These are phyloP conservation scores for Allomyces macrogynus DNA, from an alignment of 192 early-diverging fungal species.

Conservation along the genomic window DNA sequence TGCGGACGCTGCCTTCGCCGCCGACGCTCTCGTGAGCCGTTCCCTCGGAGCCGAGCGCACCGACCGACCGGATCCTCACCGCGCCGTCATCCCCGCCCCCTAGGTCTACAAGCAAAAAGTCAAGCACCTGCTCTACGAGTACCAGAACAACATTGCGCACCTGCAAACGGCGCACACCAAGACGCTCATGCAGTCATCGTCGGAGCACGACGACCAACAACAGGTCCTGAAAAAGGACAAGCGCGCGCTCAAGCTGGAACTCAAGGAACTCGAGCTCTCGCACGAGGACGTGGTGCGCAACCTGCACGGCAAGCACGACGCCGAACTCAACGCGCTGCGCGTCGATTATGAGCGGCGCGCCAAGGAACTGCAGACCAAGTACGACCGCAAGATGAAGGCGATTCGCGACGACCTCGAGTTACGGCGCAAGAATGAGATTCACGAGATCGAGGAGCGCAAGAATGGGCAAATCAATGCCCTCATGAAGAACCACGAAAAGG, in stretches of 20 bases:
- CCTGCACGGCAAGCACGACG: constrained; percentile 33
- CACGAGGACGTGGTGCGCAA: constrained; percentile 42
- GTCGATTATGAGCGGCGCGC: constrained; percentile 33
- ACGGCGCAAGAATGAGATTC: constrained; percentile 42
- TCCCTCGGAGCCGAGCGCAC: background rate
- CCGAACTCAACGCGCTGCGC: constrained; percentile 30
- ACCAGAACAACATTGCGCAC: constrained; percentile 46
- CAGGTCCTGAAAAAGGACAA: constrained; percentile 39
- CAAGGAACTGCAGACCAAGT: constrained; percentile 35
- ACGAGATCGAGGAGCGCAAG: constrained; percentile 48
- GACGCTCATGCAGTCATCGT: constrained; percentile 30
- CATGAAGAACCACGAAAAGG: constrained; percentile 50
- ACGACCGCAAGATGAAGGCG: constrained; percentile 41
- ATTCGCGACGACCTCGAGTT: constrained; percentile 38
- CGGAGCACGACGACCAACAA: constrained; percentile 26
- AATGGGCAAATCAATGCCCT: constrained; percentile 45
- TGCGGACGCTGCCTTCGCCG: constrained; percentile 2
- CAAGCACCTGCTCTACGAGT: constrained; percentile 45
- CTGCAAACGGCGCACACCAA: constrained; percentile 37
- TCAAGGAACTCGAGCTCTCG: constrained; percentile 38
- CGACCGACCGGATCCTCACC: too few relatives aligned
- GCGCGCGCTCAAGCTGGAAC: constrained; percentile 35
- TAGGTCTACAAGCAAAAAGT: constrained; percentile 52
- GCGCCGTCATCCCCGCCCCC: too few relatives aligned
- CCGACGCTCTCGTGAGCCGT: background rate